Evolutionary conservation across 108 stramenopile genomes (phyloP), one percentile per base, ranked within the genome.

Genomic region (Cyclotella sp.): DNA sequence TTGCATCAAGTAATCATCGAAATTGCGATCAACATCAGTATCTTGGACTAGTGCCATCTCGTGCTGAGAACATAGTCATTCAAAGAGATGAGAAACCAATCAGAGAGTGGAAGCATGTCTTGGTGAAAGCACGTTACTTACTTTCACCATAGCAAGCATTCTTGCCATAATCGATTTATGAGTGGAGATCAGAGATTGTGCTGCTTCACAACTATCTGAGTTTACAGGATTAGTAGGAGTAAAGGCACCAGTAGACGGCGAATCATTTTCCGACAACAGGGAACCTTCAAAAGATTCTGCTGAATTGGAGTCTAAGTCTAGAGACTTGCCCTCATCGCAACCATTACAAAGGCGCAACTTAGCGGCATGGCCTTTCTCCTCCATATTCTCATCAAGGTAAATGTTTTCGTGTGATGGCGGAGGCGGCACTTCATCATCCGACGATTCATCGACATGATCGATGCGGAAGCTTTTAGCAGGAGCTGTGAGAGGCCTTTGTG

Each of bases 21-120:
- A 72, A 43, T 81, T 83, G 30, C 90, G 89, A 30, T 87, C 71
- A 55, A 90, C 83, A 40, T 79, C 89, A 12, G 84, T 77, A 30
- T 75, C 58, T 58, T 89, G 90, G 24, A 91, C 90, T 16, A 91
- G 52, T 13, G 81, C 75, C 90, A 91, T 91, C 57, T 94, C 93
- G 63, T 86, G 64, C 78, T 79, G 53, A 24, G 46, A 67, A n/a
- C n/a, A n/a, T 7, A 7, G n/a, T 3, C 3, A 49, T 49, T 7
- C 3, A 9, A 49, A 7, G 47, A 11, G 22, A 21, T 70, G 22
- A 45, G 58, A 55, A 24, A 69, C 18, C 40, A 43, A 34, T 39
- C 18, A 47, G 19, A 27, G 57, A 75, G 29, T n/a, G n/a, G 15
- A 40, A 59, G 8, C n/a, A n/a, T 13, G 40, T 6, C 16, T 40